These are phyloP conservation scores for Irpex rosettiformis DNA, from an alignment of 1,284 basidiomycete genomes.

Conservation along the genomic window DNA sequence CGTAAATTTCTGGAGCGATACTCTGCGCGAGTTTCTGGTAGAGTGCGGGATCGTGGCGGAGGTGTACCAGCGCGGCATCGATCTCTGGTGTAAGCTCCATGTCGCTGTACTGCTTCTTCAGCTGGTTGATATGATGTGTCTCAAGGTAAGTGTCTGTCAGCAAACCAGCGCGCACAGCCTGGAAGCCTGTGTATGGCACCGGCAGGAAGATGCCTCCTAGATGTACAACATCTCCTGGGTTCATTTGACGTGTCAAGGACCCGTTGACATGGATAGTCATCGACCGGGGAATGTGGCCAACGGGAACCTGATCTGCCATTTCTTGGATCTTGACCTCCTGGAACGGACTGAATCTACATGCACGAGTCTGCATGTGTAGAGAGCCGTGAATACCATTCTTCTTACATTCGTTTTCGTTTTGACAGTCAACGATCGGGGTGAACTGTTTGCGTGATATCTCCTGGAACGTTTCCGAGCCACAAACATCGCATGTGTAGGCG, in stretches of 20 bases:
- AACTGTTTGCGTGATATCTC: slow-evolving; percentile 95
- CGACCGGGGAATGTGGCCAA: slow-evolving; percentile 97
- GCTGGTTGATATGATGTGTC: slow-evolving; percentile 85
- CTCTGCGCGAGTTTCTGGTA: slow-evolving; percentile 84
- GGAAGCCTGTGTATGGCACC: slow-evolving; percentile 87
- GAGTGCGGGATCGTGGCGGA: slow-evolving; percentile 75
- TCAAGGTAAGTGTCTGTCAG: slow-evolving; percentile 98
- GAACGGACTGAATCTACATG: slow-evolving; percentile 96
- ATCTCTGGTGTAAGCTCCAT: slow-evolving; percentile 93
- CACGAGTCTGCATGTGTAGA: slow-evolving; percentile 97
- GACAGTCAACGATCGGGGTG: slow-evolving; percentile 85
- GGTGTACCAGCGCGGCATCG: slow-evolving; percentile 62
- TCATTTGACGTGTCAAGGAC: slow-evolving; percentile 86
- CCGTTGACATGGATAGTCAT: slow-evolving; percentile 97
- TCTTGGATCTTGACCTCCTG: slow-evolving; percentile 99
- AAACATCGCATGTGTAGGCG: slow-evolving; percentile 98
- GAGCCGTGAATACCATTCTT: slow-evolving; percentile 88
- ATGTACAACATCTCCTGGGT: slow-evolving; percentile 94
- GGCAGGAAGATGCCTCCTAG: slow-evolving; percentile 88
- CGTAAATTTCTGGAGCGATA: slow-evolving; percentile 99
- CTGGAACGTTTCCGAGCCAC: slow-evolving; percentile 98
- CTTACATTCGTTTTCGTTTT: slow-evolving; percentile 77
- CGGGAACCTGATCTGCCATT: slow-evolving; percentile 99
- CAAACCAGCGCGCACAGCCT: slow-evolving; percentile 89
- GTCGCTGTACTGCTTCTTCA: slow-evolving; percentile 97